Evolutionary conservation across 2,329 filamentous ascomycete genomes (phyloP), one percentile per base, ranked within the genome.

Genomic region (Ceratocystis eucalypticola): DNA sequence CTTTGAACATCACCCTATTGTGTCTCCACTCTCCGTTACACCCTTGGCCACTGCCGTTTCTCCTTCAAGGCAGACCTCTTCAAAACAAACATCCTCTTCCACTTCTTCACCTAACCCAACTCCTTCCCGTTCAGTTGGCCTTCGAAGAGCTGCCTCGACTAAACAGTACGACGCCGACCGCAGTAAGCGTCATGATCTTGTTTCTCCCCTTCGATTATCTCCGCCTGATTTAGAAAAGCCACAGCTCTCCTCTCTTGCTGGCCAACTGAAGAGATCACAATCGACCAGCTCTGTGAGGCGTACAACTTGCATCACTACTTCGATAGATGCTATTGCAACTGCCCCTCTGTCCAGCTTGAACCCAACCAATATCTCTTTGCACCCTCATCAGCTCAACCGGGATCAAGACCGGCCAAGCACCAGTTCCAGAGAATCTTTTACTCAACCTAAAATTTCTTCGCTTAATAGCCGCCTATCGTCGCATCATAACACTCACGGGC

Each of bases 111-210:
- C 61, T 20, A 41, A 37, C 17, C 33, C 65, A 15, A 55, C 33
- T 5, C 30, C 45, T 8, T 53, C 28, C 10, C 62, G 30, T 10
- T 44, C 44, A 30, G 64, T 17, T 50, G 64, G 66, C 4, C 45
- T 68, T 17, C 62, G 50, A 61, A 65, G 66, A 66, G 66, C 66
- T 53, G 62, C 66, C 25, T 68, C 66, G 4, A 68, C 66, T 30
- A 68, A 68, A 50, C 64, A 68, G 15, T 65, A 63, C 61, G 66
- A 68, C 66, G 64, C 64, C 25, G 66, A 68, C 44, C 64, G 64
- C 61, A 28, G 25, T 28, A 65, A 63, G 17, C 66, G 53, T 28
- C 46, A 63, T 30, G 66, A 68, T 48, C 66, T 68, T 45, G 66
- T 68, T 7, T 68, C 66, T 4, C 66, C 66, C 37, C 53, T 68